A percentile compares a stretch with the other conserved stretches of the same genome.
These are phyloP conservation scores for Xerocomus potaroensis DNA, from an alignment of 768 basidiomycete genomes.

Conservation along the genomic window DNA sequence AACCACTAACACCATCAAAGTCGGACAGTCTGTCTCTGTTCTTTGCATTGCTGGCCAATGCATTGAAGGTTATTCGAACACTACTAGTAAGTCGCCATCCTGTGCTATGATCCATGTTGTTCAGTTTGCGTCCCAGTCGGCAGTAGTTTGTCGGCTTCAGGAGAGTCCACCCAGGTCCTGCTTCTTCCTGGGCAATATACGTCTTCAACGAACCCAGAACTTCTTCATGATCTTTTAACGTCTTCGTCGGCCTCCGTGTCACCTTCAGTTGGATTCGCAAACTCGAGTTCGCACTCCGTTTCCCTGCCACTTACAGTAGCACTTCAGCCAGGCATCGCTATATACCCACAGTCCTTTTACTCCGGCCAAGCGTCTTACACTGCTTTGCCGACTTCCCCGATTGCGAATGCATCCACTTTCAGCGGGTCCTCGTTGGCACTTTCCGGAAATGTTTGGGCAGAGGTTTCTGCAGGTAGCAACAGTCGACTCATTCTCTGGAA, in stretches of 20 bases:
- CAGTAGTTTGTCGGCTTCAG: conserved; percentile 55
- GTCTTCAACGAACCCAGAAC: conserved; percentile 63
- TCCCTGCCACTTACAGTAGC: conserved; percentile 66
- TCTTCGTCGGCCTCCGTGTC: conserved; percentile 57
- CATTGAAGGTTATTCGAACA: conserved; percentile 73
- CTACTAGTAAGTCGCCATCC: conserved; percentile 47
- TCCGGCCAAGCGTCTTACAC: conserved; percentile 62
- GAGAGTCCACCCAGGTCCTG: conserved; percentile 48
- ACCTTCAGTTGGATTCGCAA: conserved; percentile 60
- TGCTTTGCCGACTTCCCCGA: conserved; percentile 47
- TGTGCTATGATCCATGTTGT: conserved; percentile 1
- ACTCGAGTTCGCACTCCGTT: conserved; percentile 42
- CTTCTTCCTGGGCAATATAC: conserved; percentile 78
- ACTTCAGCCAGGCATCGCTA: conserved; percentile 61
- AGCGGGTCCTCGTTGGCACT: conserved; percentile 60
- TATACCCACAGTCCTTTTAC: conserved; percentile 61
- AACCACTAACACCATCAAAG: conserved; percentile 25
- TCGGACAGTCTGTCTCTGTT: conserved; percentile 58
- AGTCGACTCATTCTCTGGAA: conserved; percentile 73
- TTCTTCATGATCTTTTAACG: conserved; percentile 65
- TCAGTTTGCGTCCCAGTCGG: conserved; percentile 50
- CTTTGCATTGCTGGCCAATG: conserved; percentile 90
- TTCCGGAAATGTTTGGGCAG: conserved; percentile 66
- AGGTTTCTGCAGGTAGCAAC: conserved; percentile 52
- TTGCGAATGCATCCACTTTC: conserved; percentile 45